phyloP scores from a whole-genome alignment of 768 basidiomycete species.

The Harrya chromipes region DNA sequence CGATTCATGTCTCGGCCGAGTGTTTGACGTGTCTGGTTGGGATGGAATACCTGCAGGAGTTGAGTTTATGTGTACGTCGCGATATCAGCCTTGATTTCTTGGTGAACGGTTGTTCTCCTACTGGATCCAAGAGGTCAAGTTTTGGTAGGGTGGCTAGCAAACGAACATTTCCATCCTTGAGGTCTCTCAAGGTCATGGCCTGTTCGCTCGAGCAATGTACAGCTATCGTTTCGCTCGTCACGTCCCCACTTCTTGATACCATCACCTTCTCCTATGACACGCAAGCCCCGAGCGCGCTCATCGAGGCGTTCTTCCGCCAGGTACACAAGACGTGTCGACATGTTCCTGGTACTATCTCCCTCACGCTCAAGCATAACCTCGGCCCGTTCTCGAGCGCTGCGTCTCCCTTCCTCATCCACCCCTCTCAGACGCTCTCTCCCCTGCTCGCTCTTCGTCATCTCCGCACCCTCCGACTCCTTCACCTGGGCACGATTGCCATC shows the following conservation, averaged over 20 bases:
- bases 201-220: conserved; percentile 29
- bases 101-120: conserved; percentile 3
- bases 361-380: conserved; percentile 29
- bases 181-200: conserved; percentile 22
- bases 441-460: conserved; percentile 21
- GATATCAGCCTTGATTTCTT: conserved; percentile 19
- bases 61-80: conserved; percentile 17
- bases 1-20: conserved; percentile 22
- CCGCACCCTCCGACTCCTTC: conserved; percentile 20
- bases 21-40: conserved; percentile 19
- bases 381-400: conserved; percentile 17
- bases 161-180: conserved; percentile 23
- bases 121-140: neutral
- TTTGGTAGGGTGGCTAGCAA: neutral
- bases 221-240: conserved; percentile 21
- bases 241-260: conserved; percentile 21
- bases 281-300: conserved; percentile 20
- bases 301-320: conserved; percentile 25
- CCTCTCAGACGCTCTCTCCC: conserved; percentile 24
- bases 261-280: conserved; percentile 27
- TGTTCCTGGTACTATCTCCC: conserved; percentile 11
- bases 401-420: conserved; percentile 22
- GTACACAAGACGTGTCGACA: conserved; percentile 16
- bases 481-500: conserved; percentile 27
- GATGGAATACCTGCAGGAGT: conserved; percentile 24